These are phyloP conservation scores for Candida sp. DNA, from an alignment of 1,139 yeast genomes.

Conservation along the genomic window DNA sequence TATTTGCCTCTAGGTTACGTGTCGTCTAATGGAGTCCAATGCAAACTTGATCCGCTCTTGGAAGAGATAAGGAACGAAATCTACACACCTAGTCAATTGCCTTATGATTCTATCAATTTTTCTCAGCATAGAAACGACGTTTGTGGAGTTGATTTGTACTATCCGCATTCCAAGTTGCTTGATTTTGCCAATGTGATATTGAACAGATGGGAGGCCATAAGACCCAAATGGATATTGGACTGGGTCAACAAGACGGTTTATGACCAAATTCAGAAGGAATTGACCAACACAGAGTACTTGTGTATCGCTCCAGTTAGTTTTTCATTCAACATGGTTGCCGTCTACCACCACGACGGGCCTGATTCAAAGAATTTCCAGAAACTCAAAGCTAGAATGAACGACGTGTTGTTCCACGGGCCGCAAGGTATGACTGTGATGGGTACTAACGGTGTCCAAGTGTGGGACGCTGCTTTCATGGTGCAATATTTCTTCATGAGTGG, in stretches of 20 bases:
- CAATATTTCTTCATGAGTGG: slow-evolving; percentile 88
- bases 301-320: slow-evolving; percentile 96
- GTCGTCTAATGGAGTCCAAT: slow-evolving; percentile 58
- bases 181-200: slow-evolving; percentile 66
- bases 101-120: slow-evolving; percentile 74
- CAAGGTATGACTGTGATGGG: slow-evolving; percentile 96
- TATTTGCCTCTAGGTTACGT: slow-evolving; percentile 89
- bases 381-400: slow-evolving; percentile 68
- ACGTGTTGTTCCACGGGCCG: slow-evolving; percentile 82
- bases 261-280: slow-evolving; percentile 73
- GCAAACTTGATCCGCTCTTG: slow-evolving; percentile 68
- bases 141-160: slow-evolving; percentile 91
- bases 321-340: slow-evolving; percentile 81
- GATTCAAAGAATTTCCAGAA: slow-evolving; percentile 64
- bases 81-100: slow-evolving; percentile 51
- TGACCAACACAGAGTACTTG: slow-evolving; percentile 76
- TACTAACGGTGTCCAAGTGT: slow-evolving; percentile 96
- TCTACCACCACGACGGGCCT: slow-evolving; percentile 69
- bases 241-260: slow-evolving; percentile 58
- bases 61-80: slow-evolving; percentile 75
- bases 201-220: slow-evolving; percentile 66
- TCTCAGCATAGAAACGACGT: slow-evolving; percentile 76
- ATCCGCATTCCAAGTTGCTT: slow-evolving; percentile 81
- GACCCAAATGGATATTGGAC: slow-evolving; percentile 77
- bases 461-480: slow-evolving; percentile 94